Conservation (phyloP, 306 rosid genomes). For the Phaseolus lunatus region DNA sequence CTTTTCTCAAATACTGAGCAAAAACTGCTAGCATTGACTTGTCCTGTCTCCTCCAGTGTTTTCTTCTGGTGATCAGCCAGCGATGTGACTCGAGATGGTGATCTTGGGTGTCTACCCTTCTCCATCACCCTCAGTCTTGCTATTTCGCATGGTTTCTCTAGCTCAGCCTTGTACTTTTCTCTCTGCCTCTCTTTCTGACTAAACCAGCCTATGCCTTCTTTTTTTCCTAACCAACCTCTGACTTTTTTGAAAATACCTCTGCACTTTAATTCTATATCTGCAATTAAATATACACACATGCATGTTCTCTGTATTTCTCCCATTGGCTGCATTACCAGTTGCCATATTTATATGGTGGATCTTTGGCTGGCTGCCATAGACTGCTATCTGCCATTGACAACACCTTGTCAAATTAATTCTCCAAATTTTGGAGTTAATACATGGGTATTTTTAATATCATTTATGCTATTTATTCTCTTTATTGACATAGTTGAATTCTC, state of each 20-base stretch:
- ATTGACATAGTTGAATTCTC: constrained; percentile 13
- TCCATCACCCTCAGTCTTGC: neutral
- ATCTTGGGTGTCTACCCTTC: neutral
- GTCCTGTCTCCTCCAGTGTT: neutral
- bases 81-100: neutral
- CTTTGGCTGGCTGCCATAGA: neutral
- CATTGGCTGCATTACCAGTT: too few species aligned
- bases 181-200: too few species aligned
- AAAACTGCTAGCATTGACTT: neutral
- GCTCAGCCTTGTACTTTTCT: neutral
- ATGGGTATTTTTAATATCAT: neutral
- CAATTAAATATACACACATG: neutral
- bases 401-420: neutral
- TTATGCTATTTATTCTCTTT: constrained; percentile 22
- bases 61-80: neutral
- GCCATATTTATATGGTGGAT: neutral
- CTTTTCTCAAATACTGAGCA: neutral
- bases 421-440: constrained; percentile 29
- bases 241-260: neutral
- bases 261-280: neutral
- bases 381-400: neutral
- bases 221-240: neutral
- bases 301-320: too few species aligned
- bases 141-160: neutral
- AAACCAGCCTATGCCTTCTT: neutral